Evolutionary conservation across 345 rosid genomes (phyloP), one percentile per base, ranked within the genome.

Genomic region (Eucalyptus regnans): DNA sequence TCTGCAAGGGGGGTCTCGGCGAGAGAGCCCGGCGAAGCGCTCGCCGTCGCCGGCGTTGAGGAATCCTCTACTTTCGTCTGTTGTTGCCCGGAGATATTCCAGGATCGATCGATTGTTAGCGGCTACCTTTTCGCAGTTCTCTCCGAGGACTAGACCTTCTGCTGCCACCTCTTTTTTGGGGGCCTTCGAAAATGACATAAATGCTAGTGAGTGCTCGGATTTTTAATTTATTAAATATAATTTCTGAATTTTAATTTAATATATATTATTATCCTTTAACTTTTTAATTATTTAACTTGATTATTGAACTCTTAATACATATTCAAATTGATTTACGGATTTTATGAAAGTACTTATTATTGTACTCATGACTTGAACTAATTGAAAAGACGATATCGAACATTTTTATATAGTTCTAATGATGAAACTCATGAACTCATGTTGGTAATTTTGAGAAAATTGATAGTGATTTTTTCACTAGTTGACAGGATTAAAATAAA

Each of bases 381-480:
- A 56, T 56, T 56, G 11, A 56, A 56, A 56, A 4, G 2, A 22
- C 3, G 0, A 8, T 22, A 56, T 56, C 0, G 0, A 56, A 56
- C 8, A 22, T 22, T 23, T 56, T 56, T 9, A 20, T 10, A 20
- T 22, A 56, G 3, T 56, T 20, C 5, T 56, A 5, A 56, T 56
- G 9, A 56, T 22, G 5, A 4, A 56, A 22, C 20, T 56, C 2
- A 56, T 4, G 4, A 56, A 22, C 20, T 56, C 2, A 56, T 4
- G 13, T 23, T 4, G 12, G 6, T 56, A 56, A 23, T 56, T 56
- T 56, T 56, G 12, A 4, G 27, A 1, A 56, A 56, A 56, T 56
- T 56, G 29, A 23, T 6, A 20, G 27, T 37, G 41, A 37, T 37
- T 37, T 37, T 37, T 37, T 37, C 41, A 37, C 41, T 37, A 37